phyloP scores from a whole-genome alignment of 768 basidiomycete genomes.

The Filobasidium floriforme region DNA sequence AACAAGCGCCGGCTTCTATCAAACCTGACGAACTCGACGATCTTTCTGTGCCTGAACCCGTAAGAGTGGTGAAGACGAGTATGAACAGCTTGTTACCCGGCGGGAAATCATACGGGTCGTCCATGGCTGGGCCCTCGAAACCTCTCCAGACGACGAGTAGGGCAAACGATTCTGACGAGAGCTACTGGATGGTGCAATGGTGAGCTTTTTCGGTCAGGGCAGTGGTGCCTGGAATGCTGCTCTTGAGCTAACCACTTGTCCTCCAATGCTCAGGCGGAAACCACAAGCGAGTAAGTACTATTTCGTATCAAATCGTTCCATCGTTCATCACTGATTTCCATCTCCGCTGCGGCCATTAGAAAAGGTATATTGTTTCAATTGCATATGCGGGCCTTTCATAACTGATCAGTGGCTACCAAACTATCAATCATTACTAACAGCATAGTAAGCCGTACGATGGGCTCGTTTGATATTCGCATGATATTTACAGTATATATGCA shows the following conservation, averaged over 20 bases:
- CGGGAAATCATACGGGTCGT: background rate
- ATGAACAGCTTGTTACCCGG: background rate
- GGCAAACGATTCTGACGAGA: conserved; percentile 4
- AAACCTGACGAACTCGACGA: conserved; percentile 3
- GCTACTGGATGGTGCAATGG: conserved; percentile 28
- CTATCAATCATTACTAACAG: background rate
- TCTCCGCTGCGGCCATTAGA: background rate
- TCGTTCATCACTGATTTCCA: no score
- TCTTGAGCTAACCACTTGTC: background rate
- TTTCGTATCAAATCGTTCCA: background rate
- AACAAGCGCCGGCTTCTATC: conserved; percentile 15
- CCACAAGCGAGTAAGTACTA: conserved; percentile 18
- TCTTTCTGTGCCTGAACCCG: conserved; percentile 6
- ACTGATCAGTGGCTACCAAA: background rate
- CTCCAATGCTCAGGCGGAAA: conserved; percentile 11
- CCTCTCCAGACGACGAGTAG: background rate
- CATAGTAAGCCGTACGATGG: conserved; percentile 6
- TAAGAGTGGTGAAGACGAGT: conserved; percentile 2
- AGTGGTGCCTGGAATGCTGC: background rate
- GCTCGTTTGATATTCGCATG: background rate
- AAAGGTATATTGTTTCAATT: conserved; percentile 20
- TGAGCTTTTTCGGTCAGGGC: background rate
- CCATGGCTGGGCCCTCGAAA: background rate
- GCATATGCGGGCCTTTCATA: no score
- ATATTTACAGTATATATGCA: background rate